Percentiles rank a stretch among this genome's conserved stretches.
phyloP scores from a whole-genome alignment of 768 basidiomycete species.

The Mrakia gelida region DNA sequence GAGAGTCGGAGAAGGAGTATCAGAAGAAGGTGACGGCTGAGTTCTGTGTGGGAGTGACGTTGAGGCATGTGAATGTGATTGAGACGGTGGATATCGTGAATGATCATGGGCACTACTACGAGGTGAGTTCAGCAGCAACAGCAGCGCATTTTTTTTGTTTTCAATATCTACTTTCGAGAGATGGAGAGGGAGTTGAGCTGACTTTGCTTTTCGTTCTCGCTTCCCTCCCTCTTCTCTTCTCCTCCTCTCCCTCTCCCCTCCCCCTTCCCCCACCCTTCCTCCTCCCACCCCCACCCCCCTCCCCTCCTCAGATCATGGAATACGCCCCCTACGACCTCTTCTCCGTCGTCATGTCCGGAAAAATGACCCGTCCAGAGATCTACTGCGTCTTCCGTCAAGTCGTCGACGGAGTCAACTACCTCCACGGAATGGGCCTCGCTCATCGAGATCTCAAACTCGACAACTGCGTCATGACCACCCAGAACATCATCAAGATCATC shows the following conservation, averaged over 20 bases:
- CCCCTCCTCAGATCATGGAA: slow-evolving; percentile 99
- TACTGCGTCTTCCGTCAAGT: slow-evolving; percentile 99
- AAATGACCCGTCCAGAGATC: slow-evolving; percentile 96
- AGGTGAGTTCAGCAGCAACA: too few relatives aligned
- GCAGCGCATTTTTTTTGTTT: too few relatives aligned
- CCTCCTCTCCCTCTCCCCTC: slow-evolving; percentile 32
- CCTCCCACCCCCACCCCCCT: background rate
- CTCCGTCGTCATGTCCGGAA: slow-evolving; percentile 98
- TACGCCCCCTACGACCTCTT: slow-evolving; percentile 98
- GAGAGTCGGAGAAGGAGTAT: slow-evolving; percentile 93
- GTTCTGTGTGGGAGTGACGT: slow-evolving; percentile 78
- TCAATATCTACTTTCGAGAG: too few relatives aligned
- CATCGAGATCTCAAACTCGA: slow-evolving; percentile 99
- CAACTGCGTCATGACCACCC: slow-evolving; percentile 97
- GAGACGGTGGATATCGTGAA: slow-evolving; percentile 97
- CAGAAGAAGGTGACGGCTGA: slow-evolving; percentile 99
- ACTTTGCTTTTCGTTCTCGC: too few relatives aligned
- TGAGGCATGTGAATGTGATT: slow-evolving; percentile 94
- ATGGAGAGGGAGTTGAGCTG: too few relatives aligned
- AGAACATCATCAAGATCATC: slow-evolving; percentile 95
- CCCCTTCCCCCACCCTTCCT: slow-evolving; percentile 31
- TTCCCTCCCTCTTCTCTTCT: background rate
- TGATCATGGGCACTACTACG: slow-evolving; percentile 97
- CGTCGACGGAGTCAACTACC: slow-evolving; percentile 94
- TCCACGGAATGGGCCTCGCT: slow-evolving; percentile 94